Conservation (phyloP, 371 early-diverging fungal genomes). For the Basidiobolus heterosporus region DNA sequence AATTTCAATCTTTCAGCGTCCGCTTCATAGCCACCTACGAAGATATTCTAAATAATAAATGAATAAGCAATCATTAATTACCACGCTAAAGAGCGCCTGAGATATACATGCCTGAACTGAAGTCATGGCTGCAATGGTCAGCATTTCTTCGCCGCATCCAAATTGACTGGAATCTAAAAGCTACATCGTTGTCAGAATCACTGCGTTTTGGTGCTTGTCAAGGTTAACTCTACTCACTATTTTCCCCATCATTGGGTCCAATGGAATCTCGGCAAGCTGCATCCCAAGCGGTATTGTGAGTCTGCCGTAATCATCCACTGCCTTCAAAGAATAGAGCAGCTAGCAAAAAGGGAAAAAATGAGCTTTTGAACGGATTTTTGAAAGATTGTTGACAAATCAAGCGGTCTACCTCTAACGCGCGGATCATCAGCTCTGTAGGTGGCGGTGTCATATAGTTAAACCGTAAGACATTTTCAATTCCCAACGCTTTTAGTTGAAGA, state of each 20-base stretch:
- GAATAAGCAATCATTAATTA: background rate
- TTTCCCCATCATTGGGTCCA: slow-evolving; percentile 59
- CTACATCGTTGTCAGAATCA: slow-evolving; percentile 10
- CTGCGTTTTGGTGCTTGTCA: background rate
- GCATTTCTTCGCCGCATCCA: slow-evolving; percentile 57
- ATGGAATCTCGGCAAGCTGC: slow-evolving; percentile 63
- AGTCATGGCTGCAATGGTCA: slow-evolving; percentile 68
- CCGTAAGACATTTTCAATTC: slow-evolving; percentile 56
- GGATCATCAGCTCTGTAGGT: slow-evolving; percentile 2
- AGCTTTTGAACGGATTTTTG: background rate
- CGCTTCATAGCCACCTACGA: slow-evolving; percentile 17
- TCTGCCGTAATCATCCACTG: slow-evolving; percentile 54
- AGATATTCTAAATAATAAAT: too few relatives aligned
- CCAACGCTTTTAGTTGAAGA: slow-evolving; percentile 54
- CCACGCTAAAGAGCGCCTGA: background rate
- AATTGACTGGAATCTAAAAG: slow-evolving; percentile 43
- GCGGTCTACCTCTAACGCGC: slow-evolving; percentile 4
- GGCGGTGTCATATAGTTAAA: slow-evolving; percentile 58
- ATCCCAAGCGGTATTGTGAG: slow-evolving; percentile 63
- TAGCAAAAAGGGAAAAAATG: too few relatives aligned
- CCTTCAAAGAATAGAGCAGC: slow-evolving; percentile 50
- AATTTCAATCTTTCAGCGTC: slow-evolving; percentile 48
- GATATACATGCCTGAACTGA: slow-evolving; percentile 39
- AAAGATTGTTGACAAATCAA: background rate
- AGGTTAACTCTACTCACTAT: slow-evolving; percentile 17